phyloP scores from a whole-genome alignment of 1,284 basidiomycete genomes.

The Cryptococcus floricola region DNA sequence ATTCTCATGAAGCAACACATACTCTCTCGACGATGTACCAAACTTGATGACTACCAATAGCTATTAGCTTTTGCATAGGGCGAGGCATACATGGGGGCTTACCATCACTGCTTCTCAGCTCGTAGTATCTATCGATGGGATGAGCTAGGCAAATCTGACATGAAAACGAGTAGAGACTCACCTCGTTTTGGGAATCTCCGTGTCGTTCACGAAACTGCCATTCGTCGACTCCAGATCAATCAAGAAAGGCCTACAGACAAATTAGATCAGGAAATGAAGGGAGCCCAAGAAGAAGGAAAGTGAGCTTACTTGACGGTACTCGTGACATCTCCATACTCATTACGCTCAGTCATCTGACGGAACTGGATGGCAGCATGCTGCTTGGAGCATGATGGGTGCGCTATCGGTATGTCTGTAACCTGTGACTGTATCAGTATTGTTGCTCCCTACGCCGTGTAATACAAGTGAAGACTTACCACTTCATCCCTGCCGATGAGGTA shows the following conservation, averaged over 20 bases:
- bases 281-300: neutral
- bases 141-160: neutral
- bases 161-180: constrained; percentile 9
- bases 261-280: neutral
- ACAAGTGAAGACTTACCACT: constrained; percentile 54
- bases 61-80: neutral
- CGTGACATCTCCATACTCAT: constrained; percentile 80
- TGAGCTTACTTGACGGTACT: constrained; percentile 68
- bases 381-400: constrained; percentile 96
- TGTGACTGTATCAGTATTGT: neutral
- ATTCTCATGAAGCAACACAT: constrained; percentile 81
- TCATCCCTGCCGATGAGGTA: constrained; percentile 90
- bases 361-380: constrained; percentile 97
- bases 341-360: constrained; percentile 76
- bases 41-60: constrained; percentile 74
- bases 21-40: constrained; percentile 79
- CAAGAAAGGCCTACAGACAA: constrained; percentile 69
- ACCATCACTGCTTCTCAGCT: constrained; percentile 84
- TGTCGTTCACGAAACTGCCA: constrained; percentile 84
- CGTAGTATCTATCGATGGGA: constrained; percentile 62
- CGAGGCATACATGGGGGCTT: constrained; percentile 33
- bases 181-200: constrained; percentile 74
- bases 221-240: constrained; percentile 98
- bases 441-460: neutral
- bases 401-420: constrained; percentile 78